Percentiles rank a stretch among this genome's conserved stretches.
These are phyloP conservation scores for Pisolithus tinctorius DNA, from an alignment of 768 basidiomycete genomes.

Conservation along the genomic window DNA sequence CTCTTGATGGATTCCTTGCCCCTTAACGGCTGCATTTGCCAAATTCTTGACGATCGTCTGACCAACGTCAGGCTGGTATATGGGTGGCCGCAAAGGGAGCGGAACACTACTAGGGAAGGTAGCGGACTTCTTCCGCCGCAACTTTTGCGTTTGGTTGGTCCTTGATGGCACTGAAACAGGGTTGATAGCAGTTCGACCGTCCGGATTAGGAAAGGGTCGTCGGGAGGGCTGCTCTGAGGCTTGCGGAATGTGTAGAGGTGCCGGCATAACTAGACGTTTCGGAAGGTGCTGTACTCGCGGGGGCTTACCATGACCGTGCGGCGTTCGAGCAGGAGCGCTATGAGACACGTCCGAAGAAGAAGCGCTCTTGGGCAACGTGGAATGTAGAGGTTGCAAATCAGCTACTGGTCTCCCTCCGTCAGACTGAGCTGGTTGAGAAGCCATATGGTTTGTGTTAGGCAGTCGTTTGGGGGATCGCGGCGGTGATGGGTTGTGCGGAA, in stretches of 20 bases:
- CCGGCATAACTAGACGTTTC: slow-evolving; percentile 67
- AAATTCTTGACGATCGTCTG: slow-evolving; percentile 5
- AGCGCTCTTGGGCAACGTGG: slow-evolving; percentile 5
- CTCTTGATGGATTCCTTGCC: slow-evolving; percentile 17
- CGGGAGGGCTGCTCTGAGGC: slow-evolving; percentile 7
- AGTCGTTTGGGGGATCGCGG: slow-evolving; percentile 8
- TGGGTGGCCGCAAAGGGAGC: slow-evolving; percentile 19
- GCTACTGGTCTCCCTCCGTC: not conserved
- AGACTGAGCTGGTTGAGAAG: slow-evolving; percentile 2
- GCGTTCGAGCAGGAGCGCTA: slow-evolving; percentile 1
- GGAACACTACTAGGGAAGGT: slow-evolving; percentile 18
- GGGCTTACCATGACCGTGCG: slow-evolving; percentile 6
- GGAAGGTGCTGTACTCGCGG: slow-evolving; percentile 39
- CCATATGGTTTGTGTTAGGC: slow-evolving; percentile 1
- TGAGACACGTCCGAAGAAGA: slow-evolving; percentile 8
- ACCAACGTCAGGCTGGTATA: slow-evolving; percentile 6
- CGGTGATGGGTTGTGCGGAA: slow-evolving; percentile 1
- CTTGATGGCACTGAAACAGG: slow-evolving; percentile 4
- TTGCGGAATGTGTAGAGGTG: slow-evolving; percentile 45
- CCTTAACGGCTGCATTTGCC: slow-evolving; percentile 10
- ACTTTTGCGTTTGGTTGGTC: slow-evolving; percentile 11
- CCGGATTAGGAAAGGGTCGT: slow-evolving; percentile 6
- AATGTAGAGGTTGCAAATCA: not conserved
- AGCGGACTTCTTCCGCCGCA: slow-evolving; percentile 19
- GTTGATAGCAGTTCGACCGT: slow-evolving; percentile 3